Conservation (phyloP, 1,284 basidiomycete species). For the Laetiporus sulphureus region DNA sequence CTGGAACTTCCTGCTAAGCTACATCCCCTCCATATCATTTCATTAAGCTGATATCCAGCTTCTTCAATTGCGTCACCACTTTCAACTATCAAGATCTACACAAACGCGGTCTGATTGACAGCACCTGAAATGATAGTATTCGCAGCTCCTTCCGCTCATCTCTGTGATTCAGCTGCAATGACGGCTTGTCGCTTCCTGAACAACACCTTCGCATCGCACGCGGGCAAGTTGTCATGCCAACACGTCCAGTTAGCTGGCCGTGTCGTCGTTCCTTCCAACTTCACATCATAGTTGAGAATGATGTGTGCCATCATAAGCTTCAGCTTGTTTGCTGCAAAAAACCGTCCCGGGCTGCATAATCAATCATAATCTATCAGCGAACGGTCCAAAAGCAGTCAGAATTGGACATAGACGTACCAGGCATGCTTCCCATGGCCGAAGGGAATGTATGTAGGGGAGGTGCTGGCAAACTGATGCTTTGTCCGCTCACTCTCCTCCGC, state of each 20-base stretch:
- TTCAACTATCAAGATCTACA: no score
- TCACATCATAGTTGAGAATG: constrained; percentile 18
- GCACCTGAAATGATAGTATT: no score
- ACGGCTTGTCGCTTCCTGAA: constrained; percentile 12
- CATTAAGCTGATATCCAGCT: no score
- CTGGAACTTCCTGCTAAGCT: no score
- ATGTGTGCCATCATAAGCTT: constrained; percentile 21
- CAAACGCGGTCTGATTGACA: no score
- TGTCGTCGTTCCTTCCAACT: constrained; percentile 11
- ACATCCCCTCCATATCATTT: no score
- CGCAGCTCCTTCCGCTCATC: no score
- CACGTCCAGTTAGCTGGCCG: constrained; percentile 7
- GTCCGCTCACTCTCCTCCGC: constrained; percentile 12
- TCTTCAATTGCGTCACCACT: no score
- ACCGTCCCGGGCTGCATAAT: constrained; percentile 18
- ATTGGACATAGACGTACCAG: constrained; percentile 16
- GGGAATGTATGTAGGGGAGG: constrained; percentile 18
- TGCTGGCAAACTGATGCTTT: constrained; percentile 20
- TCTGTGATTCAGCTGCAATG: no score
- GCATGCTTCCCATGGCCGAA: constrained; percentile 26
- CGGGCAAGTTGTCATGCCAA: constrained; percentile 2
- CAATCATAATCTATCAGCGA: neutral
- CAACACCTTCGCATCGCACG: constrained; percentile 3
- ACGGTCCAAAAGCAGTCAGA: neutral
- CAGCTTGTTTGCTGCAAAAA: constrained; percentile 20